phyloP scores from a whole-genome alignment of 108 stramenopile genomes.

The Cyclotella cryptica region DNA sequence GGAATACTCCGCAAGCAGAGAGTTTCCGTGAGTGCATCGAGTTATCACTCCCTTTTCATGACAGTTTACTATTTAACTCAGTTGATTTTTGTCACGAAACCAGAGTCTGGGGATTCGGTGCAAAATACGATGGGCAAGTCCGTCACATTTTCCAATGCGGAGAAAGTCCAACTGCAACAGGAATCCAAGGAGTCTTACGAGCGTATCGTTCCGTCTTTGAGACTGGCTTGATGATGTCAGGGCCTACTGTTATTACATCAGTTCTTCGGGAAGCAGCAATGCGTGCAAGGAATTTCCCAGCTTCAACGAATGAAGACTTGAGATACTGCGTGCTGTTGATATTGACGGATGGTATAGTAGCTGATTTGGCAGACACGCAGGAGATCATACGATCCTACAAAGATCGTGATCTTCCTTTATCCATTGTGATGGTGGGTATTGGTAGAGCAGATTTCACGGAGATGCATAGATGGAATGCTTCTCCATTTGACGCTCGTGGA shows the following conservation, averaged over 20 bases:
- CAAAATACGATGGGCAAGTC: constrained; percentile 66
- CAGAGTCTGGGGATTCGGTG: constrained; percentile 90
- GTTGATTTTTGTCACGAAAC: neutral
- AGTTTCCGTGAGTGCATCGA: constrained; percentile 55
- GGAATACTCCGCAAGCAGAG: constrained; percentile 60
- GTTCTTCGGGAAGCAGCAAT: constrained; percentile 66
- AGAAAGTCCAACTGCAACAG: constrained; percentile 41
- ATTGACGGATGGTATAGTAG: constrained; percentile 88
- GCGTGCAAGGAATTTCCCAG: constrained; percentile 59
- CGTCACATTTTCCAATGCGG: constrained; percentile 67
- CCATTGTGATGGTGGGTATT: constrained; percentile 84
- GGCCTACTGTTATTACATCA: constrained; percentile 65
- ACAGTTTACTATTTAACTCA: neutral
- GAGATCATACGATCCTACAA: constrained; percentile 49
- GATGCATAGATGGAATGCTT: constrained; percentile 29
- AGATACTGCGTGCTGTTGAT: constrained; percentile 76
- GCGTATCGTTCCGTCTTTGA: constrained; percentile 72
- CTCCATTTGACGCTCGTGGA: constrained; percentile 22
- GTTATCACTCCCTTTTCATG: neutral
- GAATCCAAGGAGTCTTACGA: constrained; percentile 72
- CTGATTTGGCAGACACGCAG: constrained; percentile 76
- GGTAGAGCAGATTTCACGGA: constrained; percentile 59
- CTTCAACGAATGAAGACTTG: constrained; percentile 22
- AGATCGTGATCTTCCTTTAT: constrained; percentile 74
- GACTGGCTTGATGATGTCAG: constrained; percentile 64